phyloP scores from a whole-genome alignment of 306 rosid species.

The Sphenostylis stenocarpa region DNA sequence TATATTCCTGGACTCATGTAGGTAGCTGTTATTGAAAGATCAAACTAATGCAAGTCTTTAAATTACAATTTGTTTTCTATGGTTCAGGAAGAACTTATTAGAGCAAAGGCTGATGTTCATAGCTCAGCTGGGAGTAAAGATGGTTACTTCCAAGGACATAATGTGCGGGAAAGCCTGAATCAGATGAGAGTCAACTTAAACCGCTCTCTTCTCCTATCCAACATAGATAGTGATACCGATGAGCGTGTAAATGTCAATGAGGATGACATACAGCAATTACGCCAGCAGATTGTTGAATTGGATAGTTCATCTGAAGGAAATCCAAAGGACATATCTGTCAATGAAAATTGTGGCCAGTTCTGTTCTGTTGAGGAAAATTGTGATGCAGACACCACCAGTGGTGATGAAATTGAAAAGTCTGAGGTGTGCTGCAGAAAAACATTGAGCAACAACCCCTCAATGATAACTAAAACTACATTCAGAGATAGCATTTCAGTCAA shows the following conservation, averaged over 20 bases:
- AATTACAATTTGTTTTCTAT: conserved; percentile 18
- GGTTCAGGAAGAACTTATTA: conserved; percentile 84
- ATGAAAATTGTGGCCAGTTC: conserved; percentile 52
- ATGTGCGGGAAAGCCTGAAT: conserved; percentile 81
- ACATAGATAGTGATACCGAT: conserved; percentile 54
- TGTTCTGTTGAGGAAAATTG: conserved; percentile 54
- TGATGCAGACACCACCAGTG: conserved; percentile 49
- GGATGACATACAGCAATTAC: conserved; percentile 66
- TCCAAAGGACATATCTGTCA: conserved; percentile 35
- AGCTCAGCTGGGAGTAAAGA: conserved; percentile 39
- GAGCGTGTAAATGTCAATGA: conserved; percentile 53
- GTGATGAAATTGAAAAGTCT: conserved; percentile 47
- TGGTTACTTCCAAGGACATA: conserved; percentile 69
- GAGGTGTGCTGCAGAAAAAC: conserved; percentile 37
- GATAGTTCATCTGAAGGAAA: conserved; percentile 54
- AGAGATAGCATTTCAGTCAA: conserved; percentile 61
- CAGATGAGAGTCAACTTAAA: conserved; percentile 77
- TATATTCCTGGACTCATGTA: conserved; percentile 29
- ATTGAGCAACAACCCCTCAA: conserved; percentile 31
- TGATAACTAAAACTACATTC: conserved; percentile 39
- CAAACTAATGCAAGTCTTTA: conserved; percentile 16
- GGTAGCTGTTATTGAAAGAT: conserved; percentile 30
- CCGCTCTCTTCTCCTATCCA: conserved; percentile 74
- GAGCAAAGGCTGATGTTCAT: conserved; percentile 60
- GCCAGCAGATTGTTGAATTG: conserved; percentile 62